Evolutionary conservation across 345 rosid genomes (phyloP), one percentile per base, ranked within the genome.

Genomic region (Syzygium grande): DNA sequence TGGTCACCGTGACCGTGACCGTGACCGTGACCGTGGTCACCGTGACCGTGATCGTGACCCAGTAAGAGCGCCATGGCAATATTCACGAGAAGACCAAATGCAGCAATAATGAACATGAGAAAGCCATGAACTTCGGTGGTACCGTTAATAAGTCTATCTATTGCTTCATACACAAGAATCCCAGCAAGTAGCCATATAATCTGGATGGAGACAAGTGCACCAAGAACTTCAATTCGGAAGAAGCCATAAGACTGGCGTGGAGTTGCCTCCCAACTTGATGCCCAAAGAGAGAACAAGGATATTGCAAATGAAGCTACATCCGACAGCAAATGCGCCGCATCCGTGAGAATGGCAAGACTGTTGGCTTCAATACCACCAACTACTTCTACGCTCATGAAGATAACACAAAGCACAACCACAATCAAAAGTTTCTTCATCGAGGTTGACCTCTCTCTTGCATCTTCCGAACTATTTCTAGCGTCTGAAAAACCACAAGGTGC

Each of bases 301-400:
- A 96, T 96, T 0, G 95, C 96, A 88, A 94, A 95, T 14, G 98
- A 93, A 29, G 98, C 98, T 87, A 96, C 98, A 87, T 94, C 98
- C 56, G 98, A 92, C 58, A 94, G 93, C 86, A 95, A 89, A 91
- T 94, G 97, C 0, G 97, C 98, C 3, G 98, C 98, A 88, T 95
- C 98, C 1, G 98, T 95, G 79, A 96, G 88, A 12, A 96, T 94
- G 8, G 97, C 92, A 83, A 95, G 92, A 89, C 96, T 94, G 87
- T 96, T 96, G 92, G 98, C 97, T 90, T 94, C 90, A 51, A 94
- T 92, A 29, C 98, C 98, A 89, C 98, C 98, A 65, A 87, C 90
- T 77, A 96, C 94, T 93, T 96, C 98, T 6, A 94, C 89, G 52
- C 89, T 89, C 97, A 95, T 95, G 94, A 95, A 95, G 73, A 95